Base-by-base conservation (phyloP, 2,329 filamentous ascomycete genomes). In the Ilyonectria mors-panacis region DNA sequence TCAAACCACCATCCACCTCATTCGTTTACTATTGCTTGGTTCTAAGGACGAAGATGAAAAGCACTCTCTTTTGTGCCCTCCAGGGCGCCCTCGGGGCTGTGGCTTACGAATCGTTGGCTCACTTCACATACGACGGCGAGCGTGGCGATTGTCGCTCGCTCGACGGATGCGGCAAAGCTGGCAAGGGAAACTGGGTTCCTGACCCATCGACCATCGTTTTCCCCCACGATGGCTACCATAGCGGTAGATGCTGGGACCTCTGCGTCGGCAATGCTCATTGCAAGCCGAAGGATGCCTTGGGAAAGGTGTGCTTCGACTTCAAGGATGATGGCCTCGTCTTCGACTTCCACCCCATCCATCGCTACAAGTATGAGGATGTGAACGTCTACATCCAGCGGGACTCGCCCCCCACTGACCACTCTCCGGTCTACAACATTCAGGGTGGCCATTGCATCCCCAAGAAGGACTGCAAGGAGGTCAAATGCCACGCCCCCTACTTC, bases 311-410 rank as follows among this genome's bases (percentile, higher is more conserved):
- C 59, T 76, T 75, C 59, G 70, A 72, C 50, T 76, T 76, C 63
- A 65, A 75, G 51, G 73, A 76, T 21, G 73, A 76, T 6, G 70
- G 62, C 19, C 62, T 76, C 3, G 48, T 75, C 23, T 71, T 76
- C 59, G 66, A 75, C 56, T 75, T 76, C 44, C 55, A 69, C 17
- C 57, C 68, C 28, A 73, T 75, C 51, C 59, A 71, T 26, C 72
- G 70, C 62, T 75, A 76, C 71, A 74, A 75, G 66, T 76, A 74
- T n/a, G 75, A 76, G 23, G 75, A 76, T 67, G 72, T 76, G 8
- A 58, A 58, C 13, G 57, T 76, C 28, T 67, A 70, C 19, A 48
- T 76, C 42, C 68, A 76, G 65, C 67, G 68, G 10, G 70, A 70
- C 50, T 56, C 63, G 26, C 70, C 74, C 30, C 72, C 74, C 7